phyloP scores from a whole-genome alignment of 2,329 filamentous ascomycete species.

The Phoma herbarum region DNA sequence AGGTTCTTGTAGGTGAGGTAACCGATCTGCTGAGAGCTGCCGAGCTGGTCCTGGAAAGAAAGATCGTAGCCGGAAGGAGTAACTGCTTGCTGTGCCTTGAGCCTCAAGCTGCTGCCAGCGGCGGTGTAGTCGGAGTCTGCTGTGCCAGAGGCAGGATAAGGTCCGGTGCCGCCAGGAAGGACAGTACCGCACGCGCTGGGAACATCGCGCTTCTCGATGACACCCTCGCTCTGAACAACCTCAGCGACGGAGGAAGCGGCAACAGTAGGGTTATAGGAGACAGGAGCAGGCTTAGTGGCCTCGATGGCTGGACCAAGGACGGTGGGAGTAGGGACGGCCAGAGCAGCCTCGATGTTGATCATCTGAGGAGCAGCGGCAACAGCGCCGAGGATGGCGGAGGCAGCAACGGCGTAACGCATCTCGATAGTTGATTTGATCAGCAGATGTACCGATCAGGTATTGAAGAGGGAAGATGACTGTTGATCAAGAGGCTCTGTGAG shows the following conservation, averaged over 20 bases:
- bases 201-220: conserved; percentile 11
- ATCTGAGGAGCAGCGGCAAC: conserved; percentile 35
- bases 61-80: conserved; percentile 30
- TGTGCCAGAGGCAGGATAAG: conserved; percentile 25
- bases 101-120: conserved; percentile 15
- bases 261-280: conserved; percentile 40
- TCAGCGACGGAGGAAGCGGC: conserved; percentile 34
- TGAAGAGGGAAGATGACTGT: conserved; percentile 12
- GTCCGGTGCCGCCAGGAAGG: conserved; percentile 26
- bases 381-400: conserved; percentile 32
- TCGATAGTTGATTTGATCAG: conserved; percentile 18
- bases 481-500: conserved; percentile 16
- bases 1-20: conserved; percentile 42
- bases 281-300: conserved; percentile 36
- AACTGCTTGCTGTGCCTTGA: conserved; percentile 16
- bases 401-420: conserved; percentile 36
- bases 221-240: conserved; percentile 20
- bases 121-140: conserved; percentile 24
- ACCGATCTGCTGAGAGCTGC: conserved; percentile 36
- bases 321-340: conserved; percentile 41
- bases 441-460: not conserved
- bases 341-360: conserved; percentile 52
- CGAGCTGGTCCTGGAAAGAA: conserved; percentile 29
- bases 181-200: conserved; percentile 18
- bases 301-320: conserved; percentile 40